Percentiles rank a stretch among this genome's conserved stretches.
Conservation (phyloP, 176 grass and related monocot species). For the Pontederia crassipes region DNA sequence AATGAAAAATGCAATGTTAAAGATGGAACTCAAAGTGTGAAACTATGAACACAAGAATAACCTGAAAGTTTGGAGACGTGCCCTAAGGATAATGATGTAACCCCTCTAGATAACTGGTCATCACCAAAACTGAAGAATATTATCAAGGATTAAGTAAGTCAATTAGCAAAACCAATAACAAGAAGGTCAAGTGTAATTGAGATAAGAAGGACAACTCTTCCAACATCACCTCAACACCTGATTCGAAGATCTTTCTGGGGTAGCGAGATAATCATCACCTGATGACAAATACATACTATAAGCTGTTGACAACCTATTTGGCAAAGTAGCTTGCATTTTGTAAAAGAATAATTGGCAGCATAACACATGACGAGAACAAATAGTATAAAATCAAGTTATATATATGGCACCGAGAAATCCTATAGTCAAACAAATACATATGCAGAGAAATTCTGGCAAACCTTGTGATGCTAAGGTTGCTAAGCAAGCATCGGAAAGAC, state of each 20-base stretch:
- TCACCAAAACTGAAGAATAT: conserved; percentile 33
- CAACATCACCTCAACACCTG: conserved; percentile 32
- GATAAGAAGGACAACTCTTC: background rate
- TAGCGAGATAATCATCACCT: conserved; percentile 24
- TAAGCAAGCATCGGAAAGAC: conserved; percentile 72
- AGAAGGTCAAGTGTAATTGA: background rate
- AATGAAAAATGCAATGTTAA: background rate
- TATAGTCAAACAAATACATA: background rate
- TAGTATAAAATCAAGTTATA: no score
- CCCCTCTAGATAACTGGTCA: conserved; percentile 3
- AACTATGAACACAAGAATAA: background rate
- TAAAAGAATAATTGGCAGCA: background rate
- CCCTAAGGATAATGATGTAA: background rate
- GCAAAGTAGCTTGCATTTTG: background rate
- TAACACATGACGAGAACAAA: background rate
- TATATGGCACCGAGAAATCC: no score
- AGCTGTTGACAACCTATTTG: conserved; percentile 13
- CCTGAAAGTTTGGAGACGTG: conserved; percentile 25
- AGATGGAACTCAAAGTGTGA: background rate
- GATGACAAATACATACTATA: conserved; percentile 7
- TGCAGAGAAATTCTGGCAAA: conserved; percentile 1
- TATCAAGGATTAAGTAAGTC: conserved; percentile 1
- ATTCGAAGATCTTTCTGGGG: conserved; percentile 16
- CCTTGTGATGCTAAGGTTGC: conserved; percentile 69
- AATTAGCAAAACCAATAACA: background rate